phyloP scores from a whole-genome alignment of 2,329 filamentous ascomycete genomes.

The Colletotrichum sp. region DNA sequence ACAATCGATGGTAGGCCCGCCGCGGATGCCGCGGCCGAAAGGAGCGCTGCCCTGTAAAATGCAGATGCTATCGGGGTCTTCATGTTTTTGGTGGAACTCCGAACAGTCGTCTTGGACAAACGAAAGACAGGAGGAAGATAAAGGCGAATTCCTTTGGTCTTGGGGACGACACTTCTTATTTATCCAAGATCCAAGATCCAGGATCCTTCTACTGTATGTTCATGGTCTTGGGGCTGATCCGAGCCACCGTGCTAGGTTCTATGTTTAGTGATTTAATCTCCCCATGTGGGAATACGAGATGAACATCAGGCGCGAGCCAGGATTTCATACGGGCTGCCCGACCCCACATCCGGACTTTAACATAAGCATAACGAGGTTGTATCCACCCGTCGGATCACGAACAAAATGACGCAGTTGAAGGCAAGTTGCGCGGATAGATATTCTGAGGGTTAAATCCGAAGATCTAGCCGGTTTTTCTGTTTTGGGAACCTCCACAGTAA shows the following conservation, averaged over 20 bases:
- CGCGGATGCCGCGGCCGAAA: not conserved
- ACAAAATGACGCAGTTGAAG: too few species aligned
- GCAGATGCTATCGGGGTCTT: not conserved
- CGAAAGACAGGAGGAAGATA: too few species aligned
- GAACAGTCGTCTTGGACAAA: not conserved
- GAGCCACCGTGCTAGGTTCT: not conserved
- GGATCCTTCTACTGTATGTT: not conserved
- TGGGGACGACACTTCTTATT: fast-evolving
- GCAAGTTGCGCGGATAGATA: too few species aligned
- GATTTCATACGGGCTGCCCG: not conserved
- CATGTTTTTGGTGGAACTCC: not conserved
- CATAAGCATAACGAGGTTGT: not conserved
- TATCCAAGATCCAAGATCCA: not conserved
- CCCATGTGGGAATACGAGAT: not conserved
- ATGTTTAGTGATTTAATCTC: not conserved
- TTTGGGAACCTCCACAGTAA: too few species aligned
- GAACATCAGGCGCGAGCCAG: fast-evolving
- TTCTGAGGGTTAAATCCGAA: too few species aligned
- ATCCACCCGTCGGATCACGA: too few species aligned
- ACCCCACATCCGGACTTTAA: fast-evolving
- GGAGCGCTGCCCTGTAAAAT: not conserved
- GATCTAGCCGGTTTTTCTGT: too few species aligned
- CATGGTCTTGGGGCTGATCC: not conserved
- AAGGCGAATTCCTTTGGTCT: fast-evolving
- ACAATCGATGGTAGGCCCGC: not conserved